Evolutionary conservation across 192 early-diverging fungal genomes (phyloP).

Genomic region (Rhizoclosmatium sp.): DNA sequence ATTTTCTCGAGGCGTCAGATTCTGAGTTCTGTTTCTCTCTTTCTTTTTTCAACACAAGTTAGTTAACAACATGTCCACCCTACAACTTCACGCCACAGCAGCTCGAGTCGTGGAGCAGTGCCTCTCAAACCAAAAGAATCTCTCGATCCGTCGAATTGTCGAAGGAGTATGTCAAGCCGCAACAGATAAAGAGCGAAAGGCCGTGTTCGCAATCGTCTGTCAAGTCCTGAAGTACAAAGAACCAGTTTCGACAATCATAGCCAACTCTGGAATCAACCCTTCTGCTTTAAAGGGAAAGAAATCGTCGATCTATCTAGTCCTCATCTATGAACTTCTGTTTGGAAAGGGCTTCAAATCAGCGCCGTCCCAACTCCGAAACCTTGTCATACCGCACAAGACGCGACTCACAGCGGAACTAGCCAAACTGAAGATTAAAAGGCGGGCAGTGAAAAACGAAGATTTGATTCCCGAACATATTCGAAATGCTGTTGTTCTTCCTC

Average conservation of each 20-base stretch:
- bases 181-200: slow-evolving; percentile 24
- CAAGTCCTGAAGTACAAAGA: slow-evolving; percentile 31
- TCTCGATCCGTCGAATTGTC: slow-evolving; percentile 25
- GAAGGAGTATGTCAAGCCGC: background rate
- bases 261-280: slow-evolving; percentile 1
- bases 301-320: slow-evolving; percentile 44
- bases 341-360: slow-evolving; percentile 69
- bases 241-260: slow-evolving; percentile 3
- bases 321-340: slow-evolving; percentile 91
- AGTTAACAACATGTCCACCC: background rate
- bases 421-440: slow-evolving; percentile 76
- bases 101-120: slow-evolving; percentile 13
- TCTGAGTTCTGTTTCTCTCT: too few relatives aligned
- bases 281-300: slow-evolving; percentile 30
- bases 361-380: slow-evolving; percentile 63
- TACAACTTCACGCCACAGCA: slow-evolving; percentile 20
- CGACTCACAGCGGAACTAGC: slow-evolving; percentile 78
- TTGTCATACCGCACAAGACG: slow-evolving; percentile 72
- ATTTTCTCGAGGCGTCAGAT: too few relatives aligned
- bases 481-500: slow-evolving; percentile 70
- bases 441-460: slow-evolving; percentile 71
- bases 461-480: slow-evolving; percentile 68
- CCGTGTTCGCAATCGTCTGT: slow-evolving; percentile 34
- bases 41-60: too few relatives aligned
- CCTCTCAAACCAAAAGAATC: slow-evolving; percentile 11